phyloP scores from a whole-genome alignment of 805 yeast genomes.

The Starmera pachycereana region DNA sequence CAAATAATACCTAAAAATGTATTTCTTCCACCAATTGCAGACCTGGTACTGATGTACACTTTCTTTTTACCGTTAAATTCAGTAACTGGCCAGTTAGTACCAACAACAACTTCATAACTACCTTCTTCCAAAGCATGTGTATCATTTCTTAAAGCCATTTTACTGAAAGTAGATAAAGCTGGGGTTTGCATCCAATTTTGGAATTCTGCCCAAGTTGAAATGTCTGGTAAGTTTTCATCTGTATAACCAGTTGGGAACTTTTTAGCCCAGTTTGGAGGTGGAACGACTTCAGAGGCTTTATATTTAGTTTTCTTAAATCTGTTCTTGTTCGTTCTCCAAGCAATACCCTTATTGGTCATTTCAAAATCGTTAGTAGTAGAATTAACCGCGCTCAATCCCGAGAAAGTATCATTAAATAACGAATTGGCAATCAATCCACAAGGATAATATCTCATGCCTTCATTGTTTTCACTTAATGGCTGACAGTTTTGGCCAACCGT shows the following conservation, averaged over 20 bases:
- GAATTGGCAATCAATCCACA: slow-evolving; percentile 82
- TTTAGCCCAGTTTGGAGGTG: slow-evolving; percentile 79
- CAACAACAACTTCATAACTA: slow-evolving; percentile 52
- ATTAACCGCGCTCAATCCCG: slow-evolving; percentile 27
- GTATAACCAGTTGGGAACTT: slow-evolving; percentile 67
- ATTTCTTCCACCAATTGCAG: slow-evolving; percentile 71
- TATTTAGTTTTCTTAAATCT: slow-evolving; percentile 58
- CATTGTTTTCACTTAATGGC: slow-evolving; percentile 43
- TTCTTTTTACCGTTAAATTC: slow-evolving; percentile 60
- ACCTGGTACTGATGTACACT: slow-evolving; percentile 57
- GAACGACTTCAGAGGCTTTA: slow-evolving; percentile 49
- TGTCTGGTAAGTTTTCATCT: slow-evolving; percentile 56
- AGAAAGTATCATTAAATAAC: slow-evolving; percentile 65
- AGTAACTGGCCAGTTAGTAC: slow-evolving; percentile 71
- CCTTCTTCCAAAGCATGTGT: slow-evolving; percentile 45
- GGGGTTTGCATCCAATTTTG: slow-evolving; percentile 87
- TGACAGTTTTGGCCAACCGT: slow-evolving; percentile 47
- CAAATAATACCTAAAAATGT: slow-evolving; percentile 61
- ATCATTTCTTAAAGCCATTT: slow-evolving; percentile 55
- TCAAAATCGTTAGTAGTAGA: slow-evolving; percentile 30
- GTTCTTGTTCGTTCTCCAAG: slow-evolving; percentile 62
- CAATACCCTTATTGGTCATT: slow-evolving; percentile 44
- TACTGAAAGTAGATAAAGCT: slow-evolving; percentile 58
- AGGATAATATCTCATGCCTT: slow-evolving; percentile 62
- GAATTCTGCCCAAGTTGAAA: slow-evolving; percentile 55